These are phyloP conservation scores for Cryptococcus hybrid DNA, from an alignment of 1,284 basidiomycete genomes.

Conservation along the genomic window DNA sequence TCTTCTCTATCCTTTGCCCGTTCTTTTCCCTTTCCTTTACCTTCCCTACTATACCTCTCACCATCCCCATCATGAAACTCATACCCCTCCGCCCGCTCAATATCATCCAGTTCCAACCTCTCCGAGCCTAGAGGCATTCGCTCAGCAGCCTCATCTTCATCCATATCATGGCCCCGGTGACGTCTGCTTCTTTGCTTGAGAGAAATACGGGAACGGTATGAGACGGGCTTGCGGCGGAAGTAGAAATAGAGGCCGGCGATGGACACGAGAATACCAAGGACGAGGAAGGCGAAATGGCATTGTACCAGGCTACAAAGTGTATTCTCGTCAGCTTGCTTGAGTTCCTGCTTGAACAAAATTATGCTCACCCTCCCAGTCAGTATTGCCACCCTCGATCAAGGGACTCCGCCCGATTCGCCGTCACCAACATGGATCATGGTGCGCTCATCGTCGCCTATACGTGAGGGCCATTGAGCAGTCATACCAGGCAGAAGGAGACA, in stretches of 20 bases:
- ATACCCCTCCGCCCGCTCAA: slow-evolving; percentile 41
- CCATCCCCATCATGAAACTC: slow-evolving; percentile 34
- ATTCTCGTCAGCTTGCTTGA: background rate
- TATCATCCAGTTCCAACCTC: slow-evolving; percentile 44
- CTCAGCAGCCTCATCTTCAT: slow-evolving; percentile 55
- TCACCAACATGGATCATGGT: slow-evolving; percentile 33
- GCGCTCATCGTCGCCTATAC: slow-evolving; percentile 43
- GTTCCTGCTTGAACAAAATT: background rate
- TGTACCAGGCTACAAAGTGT: slow-evolving; percentile 70
- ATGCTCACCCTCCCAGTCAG: slow-evolving; percentile 76
- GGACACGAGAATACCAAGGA: slow-evolving; percentile 70
- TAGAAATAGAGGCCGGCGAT: slow-evolving; percentile 58
- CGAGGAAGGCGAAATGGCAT: slow-evolving; percentile 79
- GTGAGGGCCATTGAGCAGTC: slow-evolving; percentile 55
- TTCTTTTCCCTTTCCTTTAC: slow-evolving; percentile 22
- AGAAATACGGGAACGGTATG: too few species aligned
- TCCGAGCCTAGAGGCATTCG: slow-evolving; percentile 57
- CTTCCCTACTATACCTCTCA: slow-evolving; percentile 9
- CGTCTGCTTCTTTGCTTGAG: background rate
- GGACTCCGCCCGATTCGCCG: slow-evolving; percentile 37
- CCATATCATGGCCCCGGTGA: background rate
- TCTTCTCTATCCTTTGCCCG: slow-evolving; percentile 52
- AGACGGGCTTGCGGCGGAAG: slow-evolving; percentile 37
- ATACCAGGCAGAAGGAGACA: slow-evolving; percentile 75
- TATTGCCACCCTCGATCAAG: slow-evolving; percentile 65